These are phyloP conservation scores for Coniochaeta ligniaria DNA, from an alignment of 2,329 filamentous ascomycete genomes.

Conservation along the genomic window DNA sequence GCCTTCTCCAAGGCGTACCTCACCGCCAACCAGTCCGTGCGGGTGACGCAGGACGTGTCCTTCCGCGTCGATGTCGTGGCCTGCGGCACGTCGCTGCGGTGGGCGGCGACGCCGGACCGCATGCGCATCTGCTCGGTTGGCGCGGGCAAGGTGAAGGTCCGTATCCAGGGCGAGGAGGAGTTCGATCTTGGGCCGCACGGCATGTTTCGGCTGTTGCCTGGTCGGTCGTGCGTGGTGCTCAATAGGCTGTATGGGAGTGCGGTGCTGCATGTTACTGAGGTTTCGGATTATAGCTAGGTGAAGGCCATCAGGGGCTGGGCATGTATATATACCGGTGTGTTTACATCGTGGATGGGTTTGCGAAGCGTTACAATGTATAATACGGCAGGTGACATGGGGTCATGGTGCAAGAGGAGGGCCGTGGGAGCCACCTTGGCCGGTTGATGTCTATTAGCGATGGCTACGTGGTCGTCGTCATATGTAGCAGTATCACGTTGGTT, in stretches of 20 bases:
- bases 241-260: constrained; percentile 18
- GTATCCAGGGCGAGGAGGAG: constrained; percentile 13
- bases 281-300: neutral
- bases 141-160: constrained; percentile 21
- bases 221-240: constrained; percentile 11
- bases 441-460: too few relatives aligned
- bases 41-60: constrained; percentile 16
- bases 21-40: constrained; percentile 14
- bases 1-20: constrained; percentile 27
- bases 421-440: too few relatives aligned
- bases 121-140: constrained; percentile 21
- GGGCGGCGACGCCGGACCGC: constrained; percentile 10
- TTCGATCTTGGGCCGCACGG: constrained; percentile 19
- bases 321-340: too few relatives aligned
- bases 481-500: too few relatives aligned
- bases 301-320: neutral
- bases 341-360: too few relatives aligned
- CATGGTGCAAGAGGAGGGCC: too few relatives aligned
- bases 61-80: constrained; percentile 21
- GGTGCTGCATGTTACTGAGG: constrained; percentile 13
- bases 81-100: constrained; percentile 12
- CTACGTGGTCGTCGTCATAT: too few relatives aligned
- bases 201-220: constrained; percentile 17
- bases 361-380: too few relatives aligned
- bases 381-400: too few relatives aligned